Percentiles rank a stretch among this genome's conserved stretches.
These are phyloP conservation scores for Acorus gramineus DNA, from an alignment of 106 monocot genomes.

Conservation along the genomic window DNA sequence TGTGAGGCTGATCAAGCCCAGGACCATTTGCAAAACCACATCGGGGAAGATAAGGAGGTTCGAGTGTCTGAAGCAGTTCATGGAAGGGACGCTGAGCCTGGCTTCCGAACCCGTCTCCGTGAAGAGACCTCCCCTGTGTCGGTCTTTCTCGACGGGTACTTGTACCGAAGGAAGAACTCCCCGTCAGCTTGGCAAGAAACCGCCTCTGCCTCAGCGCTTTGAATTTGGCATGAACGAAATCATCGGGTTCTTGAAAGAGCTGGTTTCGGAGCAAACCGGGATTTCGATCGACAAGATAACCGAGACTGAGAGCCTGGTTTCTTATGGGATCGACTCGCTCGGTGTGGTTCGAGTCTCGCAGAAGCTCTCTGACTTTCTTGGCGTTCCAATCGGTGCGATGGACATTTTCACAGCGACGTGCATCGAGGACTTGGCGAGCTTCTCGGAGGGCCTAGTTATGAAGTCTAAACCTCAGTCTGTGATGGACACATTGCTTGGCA, in stretches of 20 bases:
- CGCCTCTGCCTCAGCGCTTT: neutral
- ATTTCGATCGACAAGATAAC: conserved; percentile 35
- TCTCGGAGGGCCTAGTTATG: conserved; percentile 25
- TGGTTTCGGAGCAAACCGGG: conserved; percentile 40
- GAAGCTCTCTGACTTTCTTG: conserved; percentile 50
- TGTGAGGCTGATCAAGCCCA: conserved; percentile 38
- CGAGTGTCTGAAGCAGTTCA: conserved; percentile 42
- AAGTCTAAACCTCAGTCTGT: conserved; percentile 19
- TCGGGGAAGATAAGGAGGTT: conserved; percentile 48
- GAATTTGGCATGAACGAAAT: conserved; percentile 29
- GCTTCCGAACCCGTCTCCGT: conserved; percentile 1
- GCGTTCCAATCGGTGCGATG: conserved; percentile 42
- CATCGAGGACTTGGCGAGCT: conserved; percentile 39
- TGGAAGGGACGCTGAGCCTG: conserved; percentile 22
- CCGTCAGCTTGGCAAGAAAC: neutral
- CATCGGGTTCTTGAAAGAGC: conserved; percentile 21
- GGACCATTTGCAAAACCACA: conserved; percentile 42
- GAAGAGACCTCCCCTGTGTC: conserved; percentile 17
- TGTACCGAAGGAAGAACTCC: neutral
- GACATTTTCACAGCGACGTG: conserved; percentile 48
- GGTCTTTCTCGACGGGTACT: conserved; percentile 38
- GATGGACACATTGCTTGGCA: neutral
- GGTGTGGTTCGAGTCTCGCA: conserved; percentile 49
- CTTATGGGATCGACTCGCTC: conserved; percentile 49
- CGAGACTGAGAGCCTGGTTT: conserved; percentile 31